Base-by-base conservation (phyloP, 1,284 basidiomycete species). In the Apiotrichum gamsii region DNA sequence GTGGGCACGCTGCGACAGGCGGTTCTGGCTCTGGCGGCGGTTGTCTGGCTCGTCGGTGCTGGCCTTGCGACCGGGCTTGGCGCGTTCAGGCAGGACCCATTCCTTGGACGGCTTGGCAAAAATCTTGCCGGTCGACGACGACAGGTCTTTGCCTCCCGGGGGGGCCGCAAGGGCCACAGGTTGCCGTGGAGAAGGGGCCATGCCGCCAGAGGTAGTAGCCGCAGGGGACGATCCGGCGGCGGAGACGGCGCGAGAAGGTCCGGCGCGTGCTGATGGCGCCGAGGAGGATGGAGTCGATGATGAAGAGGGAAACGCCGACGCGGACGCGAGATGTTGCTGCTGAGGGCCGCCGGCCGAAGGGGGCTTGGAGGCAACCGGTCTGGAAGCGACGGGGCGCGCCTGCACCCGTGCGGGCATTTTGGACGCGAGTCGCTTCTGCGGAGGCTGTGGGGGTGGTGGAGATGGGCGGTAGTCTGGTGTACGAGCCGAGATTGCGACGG, bases 1-100 rank as follows among this genome's bases (percentile, higher is more conserved):
- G 70, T 93, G 91, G 4, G 90, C 89, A 36, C 90, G 82, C 67
- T 94, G 90, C 5, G 88, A 88, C 32, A 86, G 86, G 54, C 90
- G 61, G 57, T 73, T 93, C 54, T 67, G 58, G 9, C 48, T 65
- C 59, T 67, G 64, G 0, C 67, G 60, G 51, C 64, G 62, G 41
- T 61, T 64, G 33, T 70, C 68, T n/a, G 67, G 68, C 46, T 73
- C 53, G 54, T 86, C 85, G 57, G 82, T 85, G 76, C 87, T 88
- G 33, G 87, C 87, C 74, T 91, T 90, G 43, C 89, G 77, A 25
- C 89, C 89, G 24, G 89, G 89, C 69, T 90, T 91, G 16, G 87
- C 86, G 59, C 87, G 86, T 25, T 90, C 83, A 37, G 85, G 85
- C 56, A 91, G 84, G 43, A 90, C 81, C 89, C 89, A 93, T 70